phyloP scores from a whole-genome alignment of 192 early-diverging fungal genomes.

The Polychytrium aggregatum region DNA sequence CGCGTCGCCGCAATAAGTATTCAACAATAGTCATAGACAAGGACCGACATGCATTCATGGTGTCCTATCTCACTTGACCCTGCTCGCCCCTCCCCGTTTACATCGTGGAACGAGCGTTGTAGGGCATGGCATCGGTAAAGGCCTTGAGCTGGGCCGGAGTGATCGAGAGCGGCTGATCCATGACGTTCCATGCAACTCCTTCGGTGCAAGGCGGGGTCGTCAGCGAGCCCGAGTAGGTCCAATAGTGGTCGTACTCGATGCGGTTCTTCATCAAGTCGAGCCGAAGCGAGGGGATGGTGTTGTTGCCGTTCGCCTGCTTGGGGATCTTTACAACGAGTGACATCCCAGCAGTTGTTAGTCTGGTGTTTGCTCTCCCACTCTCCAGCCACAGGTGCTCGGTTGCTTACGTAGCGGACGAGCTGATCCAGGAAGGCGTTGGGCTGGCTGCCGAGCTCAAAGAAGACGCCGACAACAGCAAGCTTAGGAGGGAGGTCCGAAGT shows the following conservation, averaged over 20 bases:
- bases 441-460: constrained; percentile 25
- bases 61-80: no score
- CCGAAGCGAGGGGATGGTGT: constrained; percentile 4
- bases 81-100: constrained; percentile 7
- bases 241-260: constrained; percentile 3
- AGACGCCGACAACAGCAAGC: constrained; percentile 34
- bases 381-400: neutral
- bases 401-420: constrained; percentile 2
- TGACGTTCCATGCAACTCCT: constrained; percentile 42
- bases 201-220: constrained; percentile 58
- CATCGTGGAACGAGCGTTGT: constrained; percentile 28
- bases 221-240: constrained; percentile 39
- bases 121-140: constrained; percentile 22
- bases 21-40: no score
- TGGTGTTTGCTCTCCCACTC: no score
- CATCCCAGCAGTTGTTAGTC: neutral
- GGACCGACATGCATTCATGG: no score
- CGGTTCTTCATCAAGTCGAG: constrained; percentile 2
- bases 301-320: neutral
- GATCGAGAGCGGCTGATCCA: constrained; percentile 15
- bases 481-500: constrained; percentile 10
- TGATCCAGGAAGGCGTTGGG: constrained; percentile 15
- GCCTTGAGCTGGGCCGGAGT: constrained; percentile 15
- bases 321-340: constrained; percentile 2
- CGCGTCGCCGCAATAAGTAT: no score